These are phyloP conservation scores for Hevea brasiliensis DNA, from an alignment of 345 rosid species.

Conservation along the genomic window DNA sequence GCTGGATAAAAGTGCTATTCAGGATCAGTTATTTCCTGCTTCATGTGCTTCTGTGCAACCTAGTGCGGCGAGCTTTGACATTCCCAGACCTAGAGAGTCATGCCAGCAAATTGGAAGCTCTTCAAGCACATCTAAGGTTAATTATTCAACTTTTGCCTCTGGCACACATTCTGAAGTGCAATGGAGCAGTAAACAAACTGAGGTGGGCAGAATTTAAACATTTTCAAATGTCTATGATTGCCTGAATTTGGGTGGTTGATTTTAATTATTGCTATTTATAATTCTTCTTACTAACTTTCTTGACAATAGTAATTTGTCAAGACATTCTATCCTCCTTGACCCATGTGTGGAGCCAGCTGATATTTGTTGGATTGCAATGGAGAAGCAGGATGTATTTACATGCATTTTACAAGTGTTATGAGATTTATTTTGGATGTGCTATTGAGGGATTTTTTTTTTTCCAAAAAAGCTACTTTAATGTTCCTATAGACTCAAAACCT, in stretches of 20 bases:
- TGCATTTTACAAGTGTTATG: neutral
- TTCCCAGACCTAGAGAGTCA: slow-evolving; percentile 14
- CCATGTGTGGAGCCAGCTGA: neutral
- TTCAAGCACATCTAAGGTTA: slow-evolving; percentile 22
- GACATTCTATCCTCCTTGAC: neutral
- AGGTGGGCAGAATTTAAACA: slow-evolving; percentile 28
- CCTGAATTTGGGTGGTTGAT: neutral
- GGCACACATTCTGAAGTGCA: slow-evolving; percentile 24
- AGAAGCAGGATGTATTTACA: neutral
- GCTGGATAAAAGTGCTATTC: slow-evolving; percentile 19
- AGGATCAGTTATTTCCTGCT: slow-evolving; percentile 23
- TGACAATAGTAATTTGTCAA: neutral
- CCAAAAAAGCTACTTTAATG: too few relatives aligned
- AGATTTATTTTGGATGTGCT: too few relatives aligned
- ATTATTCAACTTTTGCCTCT: slow-evolving; percentile 22
- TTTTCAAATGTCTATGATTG: neutral
- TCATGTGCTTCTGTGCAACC: slow-evolving; percentile 22
- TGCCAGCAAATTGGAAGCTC: slow-evolving; percentile 18
- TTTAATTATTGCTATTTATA: neutral
- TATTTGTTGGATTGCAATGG: slow-evolving; percentile 2
- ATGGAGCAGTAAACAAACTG: slow-evolving; percentile 31
- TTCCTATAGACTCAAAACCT: neutral
- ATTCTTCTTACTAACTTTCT: neutral
- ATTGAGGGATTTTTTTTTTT: too few relatives aligned
- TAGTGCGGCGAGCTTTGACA: slow-evolving; percentile 10